Evolutionary conservation across 2,329 filamentous ascomycete genomes (phyloP), one percentile per base, ranked within the genome.

Genomic region (Xylaria sp.): DNA sequence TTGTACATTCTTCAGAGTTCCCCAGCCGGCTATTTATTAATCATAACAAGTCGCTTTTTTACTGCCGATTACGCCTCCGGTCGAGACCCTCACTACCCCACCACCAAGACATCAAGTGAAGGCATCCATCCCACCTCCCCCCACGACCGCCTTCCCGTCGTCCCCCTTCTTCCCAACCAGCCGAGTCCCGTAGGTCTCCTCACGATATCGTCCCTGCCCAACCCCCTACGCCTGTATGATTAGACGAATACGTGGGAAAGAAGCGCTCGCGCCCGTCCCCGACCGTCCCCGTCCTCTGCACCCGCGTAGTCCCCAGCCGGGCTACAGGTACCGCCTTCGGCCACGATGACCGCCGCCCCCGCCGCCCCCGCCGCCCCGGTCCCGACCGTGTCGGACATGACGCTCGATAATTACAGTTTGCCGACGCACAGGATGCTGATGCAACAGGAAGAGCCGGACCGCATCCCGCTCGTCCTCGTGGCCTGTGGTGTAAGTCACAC

Each of bases 381-480:
- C 44, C 47, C 54, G 52, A 42, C 47, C 50, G 63, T 57, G 21
- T 67, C 66, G 48, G 54, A 48, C 40, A 70, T 71, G 69, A 68
- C 65, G 18, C 66, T 70, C 53, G 64, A 66, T 43, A 69, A 59
- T 51, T 89, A 89, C 74, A 72, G 72, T 53, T 89, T 90, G 64
- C 87, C 87, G 9, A 75, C 77, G 18, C 75, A 82, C 62, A 77
- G 86, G 18, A 77, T 90, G 45, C 78, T 79, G 70, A 79, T 76
- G 58, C 76, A 76, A 41, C 78, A 86, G 58, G 79, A 74, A 46
- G 78, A 85, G 59, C 71, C 81, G 24, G 73, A 76, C 56, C 83
- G 81, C 68, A 84, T 78, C 26, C 86, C 87, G 16, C 77, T 90
- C 39, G 83, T 89, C 7, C 80, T 89, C 50, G 85, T 89, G 48